A percentile compares a stretch with the other conserved stretches of the same genome.
These are phyloP conservation scores for Rhynchospora breviuscula DNA, from an alignment of 176 grass and related monocot species.

Conservation along the genomic window DNA sequence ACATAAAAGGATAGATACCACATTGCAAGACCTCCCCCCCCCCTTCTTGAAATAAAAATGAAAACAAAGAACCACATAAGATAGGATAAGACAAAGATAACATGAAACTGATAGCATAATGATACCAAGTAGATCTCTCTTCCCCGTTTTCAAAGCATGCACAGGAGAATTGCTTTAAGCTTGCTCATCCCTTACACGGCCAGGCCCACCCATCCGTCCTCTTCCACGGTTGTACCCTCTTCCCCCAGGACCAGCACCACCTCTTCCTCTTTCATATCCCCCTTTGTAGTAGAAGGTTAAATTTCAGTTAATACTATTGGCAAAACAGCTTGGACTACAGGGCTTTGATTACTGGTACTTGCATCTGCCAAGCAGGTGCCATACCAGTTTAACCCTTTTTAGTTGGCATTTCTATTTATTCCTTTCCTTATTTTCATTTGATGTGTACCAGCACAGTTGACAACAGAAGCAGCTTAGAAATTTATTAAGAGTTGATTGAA, in stretches of 20 bases:
- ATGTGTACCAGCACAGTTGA: neutral
- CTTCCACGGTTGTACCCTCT: conserved; percentile 24
- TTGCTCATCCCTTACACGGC: neutral
- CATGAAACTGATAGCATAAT: neutral
- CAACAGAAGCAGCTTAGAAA: neutral
- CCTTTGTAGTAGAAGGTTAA: neutral
- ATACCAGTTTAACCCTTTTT: neutral
- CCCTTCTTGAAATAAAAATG: neutral
- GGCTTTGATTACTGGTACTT: neutral
- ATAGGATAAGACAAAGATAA: conserved; percentile 9
- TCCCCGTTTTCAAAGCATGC: conserved; percentile 6
- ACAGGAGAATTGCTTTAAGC: neutral
- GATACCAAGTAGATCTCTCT: neutral
- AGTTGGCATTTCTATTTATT: neutral
- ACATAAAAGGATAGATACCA: conserved; percentile 72
- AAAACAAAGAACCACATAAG: neutral
- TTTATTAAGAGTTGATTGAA: neutral
- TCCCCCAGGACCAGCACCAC: conserved; percentile 14
- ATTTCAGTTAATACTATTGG: neutral
- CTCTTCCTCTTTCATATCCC: conserved; percentile 29
- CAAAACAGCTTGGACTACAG: neutral
- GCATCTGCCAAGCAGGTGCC: neutral
- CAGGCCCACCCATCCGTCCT: neutral
- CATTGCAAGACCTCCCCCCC: conserved; percentile 26
- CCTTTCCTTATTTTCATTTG: neutral